Evolutionary conservation across 148 eudicot genomes (phyloP).

Genomic region (Rhododendron simsii): DNA sequence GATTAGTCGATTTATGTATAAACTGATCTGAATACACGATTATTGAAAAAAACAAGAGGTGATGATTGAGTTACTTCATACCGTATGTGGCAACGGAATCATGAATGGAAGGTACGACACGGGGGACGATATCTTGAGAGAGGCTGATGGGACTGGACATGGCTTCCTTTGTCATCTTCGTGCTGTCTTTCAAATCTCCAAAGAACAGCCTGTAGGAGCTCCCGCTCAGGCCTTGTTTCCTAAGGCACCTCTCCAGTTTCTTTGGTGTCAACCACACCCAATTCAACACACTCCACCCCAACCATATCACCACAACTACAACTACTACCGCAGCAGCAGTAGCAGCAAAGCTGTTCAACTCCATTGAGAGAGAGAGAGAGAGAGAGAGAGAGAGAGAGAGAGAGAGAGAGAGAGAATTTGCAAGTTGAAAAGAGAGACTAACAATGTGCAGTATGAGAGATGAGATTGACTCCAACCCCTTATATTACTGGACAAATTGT

Average conservation of each 20-base stretch:
- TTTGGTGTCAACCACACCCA: constrained; percentile 22
- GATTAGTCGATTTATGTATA: no score
- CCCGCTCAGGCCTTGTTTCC: constrained; percentile 19
- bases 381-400: neutral
- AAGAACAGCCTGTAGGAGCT: constrained; percentile 15
- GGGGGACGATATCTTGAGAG: constrained; percentile 12
- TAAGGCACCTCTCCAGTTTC: constrained; percentile 19
- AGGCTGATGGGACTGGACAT: constrained; percentile 18
- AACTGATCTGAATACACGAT: no score
- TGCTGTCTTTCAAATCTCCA: constrained; percentile 18
- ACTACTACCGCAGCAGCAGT: neutral
- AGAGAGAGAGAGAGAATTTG: neutral
- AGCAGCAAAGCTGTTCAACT: neutral
- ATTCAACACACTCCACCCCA: constrained; percentile 14
- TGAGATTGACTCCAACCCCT: neutral
- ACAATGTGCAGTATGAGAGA: neutral
- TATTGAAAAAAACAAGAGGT: neutral
- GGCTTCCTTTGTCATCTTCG: constrained; percentile 4
- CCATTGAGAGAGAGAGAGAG: neutral
- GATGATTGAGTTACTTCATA: neutral
- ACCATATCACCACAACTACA: neutral
- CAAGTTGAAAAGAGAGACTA: neutral
- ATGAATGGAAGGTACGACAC: constrained; percentile 13
- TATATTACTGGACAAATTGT: neutral
- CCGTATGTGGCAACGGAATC: constrained; percentile 8